These are phyloP conservation scores for Tanozyma kutaoensis DNA, from an alignment of 805 yeast species.

Conservation along the genomic window DNA sequence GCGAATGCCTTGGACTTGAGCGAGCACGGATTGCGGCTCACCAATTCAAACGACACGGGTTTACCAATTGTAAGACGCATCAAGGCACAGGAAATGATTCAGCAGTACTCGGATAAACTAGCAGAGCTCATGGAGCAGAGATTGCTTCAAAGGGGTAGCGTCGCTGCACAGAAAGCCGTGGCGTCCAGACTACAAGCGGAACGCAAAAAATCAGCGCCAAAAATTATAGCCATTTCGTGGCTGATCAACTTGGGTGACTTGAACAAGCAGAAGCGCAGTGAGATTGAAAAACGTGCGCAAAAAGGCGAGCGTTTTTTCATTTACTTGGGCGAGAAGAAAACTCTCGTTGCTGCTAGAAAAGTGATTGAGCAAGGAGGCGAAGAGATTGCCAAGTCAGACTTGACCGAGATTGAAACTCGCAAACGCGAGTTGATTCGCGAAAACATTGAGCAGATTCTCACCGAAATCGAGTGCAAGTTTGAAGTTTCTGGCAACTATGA, in stretches of 20 bases:
- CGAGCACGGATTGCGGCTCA: conserved; percentile 11
- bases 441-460: conserved; percentile 12
- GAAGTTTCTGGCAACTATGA: conserved; percentile 15
- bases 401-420: conserved; percentile 6
- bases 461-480: conserved; percentile 15
- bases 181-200: conserved; percentile 16
- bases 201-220: conserved; percentile 26
- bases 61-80: conserved; percentile 16
- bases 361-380: conserved; percentile 6
- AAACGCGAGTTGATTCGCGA: conserved; percentile 17
- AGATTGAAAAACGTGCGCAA: conserved; percentile 29
- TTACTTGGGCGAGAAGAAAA: conserved; percentile 10
- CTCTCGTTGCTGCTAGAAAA: conserved; percentile 5
- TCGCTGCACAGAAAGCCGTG: conserved; percentile 14
- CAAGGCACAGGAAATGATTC: conserved; percentile 18
- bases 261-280: conserved; percentile 37
- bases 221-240: conserved; percentile 41
- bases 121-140: conserved; percentile 18
- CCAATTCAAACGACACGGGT: conserved; percentile 8
- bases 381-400: conserved; percentile 6
- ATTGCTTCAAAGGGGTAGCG: conserved; percentile 19
- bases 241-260: conserved; percentile 41
- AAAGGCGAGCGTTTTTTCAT: conserved; percentile 27
- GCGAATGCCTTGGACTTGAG: conserved; percentile 15
- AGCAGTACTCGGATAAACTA: conserved; percentile 14